These are phyloP conservation scores for Xylariaceae sp. DNA, from an alignment of 2,329 filamentous ascomycete species.

Conservation along the genomic window DNA sequence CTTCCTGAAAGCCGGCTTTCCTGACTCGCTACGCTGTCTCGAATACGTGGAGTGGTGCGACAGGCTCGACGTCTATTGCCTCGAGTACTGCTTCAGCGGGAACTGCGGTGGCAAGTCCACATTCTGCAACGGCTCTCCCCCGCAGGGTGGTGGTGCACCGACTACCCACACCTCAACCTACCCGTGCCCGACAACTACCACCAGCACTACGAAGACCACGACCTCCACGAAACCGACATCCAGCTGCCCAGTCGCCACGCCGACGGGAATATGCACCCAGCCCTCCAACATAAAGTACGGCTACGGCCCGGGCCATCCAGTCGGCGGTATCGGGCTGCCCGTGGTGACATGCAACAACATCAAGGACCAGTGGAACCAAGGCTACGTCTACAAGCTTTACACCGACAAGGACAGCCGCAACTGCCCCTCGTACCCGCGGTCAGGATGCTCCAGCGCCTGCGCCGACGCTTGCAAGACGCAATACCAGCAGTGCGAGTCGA, in stretches of 20 bases:
- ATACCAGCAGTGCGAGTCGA: conserved; percentile 44
- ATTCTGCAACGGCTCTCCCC: conserved; percentile 42
- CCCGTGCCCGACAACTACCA: conserved; percentile 31
- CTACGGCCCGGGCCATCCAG: conserved; percentile 61
- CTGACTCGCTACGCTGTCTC: conserved; percentile 47
- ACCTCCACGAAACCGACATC: conserved; percentile 30
- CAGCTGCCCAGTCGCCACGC: conserved; percentile 41
- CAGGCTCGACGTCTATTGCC: conserved; percentile 44
- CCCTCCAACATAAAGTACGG: conserved; percentile 55
- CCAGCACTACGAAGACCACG: conserved; percentile 32
- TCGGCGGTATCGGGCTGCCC: conserved; percentile 50
- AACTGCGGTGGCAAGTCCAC: conserved; percentile 35
- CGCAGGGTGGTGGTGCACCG: conserved; percentile 35
- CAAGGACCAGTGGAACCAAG: conserved; percentile 36
- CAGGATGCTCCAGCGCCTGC: conserved; percentile 40
- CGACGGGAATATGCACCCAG: conserved; percentile 51
- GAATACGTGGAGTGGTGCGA: conserved; percentile 48
- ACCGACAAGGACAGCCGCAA: conserved; percentile 39
- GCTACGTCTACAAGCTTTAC: conserved; percentile 52
- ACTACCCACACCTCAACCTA: conserved; percentile 36
- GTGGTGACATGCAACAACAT: conserved; percentile 54
- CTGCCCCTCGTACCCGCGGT: conserved; percentile 44
- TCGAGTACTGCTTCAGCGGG: conserved; percentile 35
- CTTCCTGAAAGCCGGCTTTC: conserved; percentile 50
- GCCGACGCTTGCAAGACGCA: conserved; percentile 51